Evolutionary conservation across 768 basidiomycete genomes (phyloP), one percentile per base, ranked within the genome.

Genomic region (Asterophora parasitica): DNA sequence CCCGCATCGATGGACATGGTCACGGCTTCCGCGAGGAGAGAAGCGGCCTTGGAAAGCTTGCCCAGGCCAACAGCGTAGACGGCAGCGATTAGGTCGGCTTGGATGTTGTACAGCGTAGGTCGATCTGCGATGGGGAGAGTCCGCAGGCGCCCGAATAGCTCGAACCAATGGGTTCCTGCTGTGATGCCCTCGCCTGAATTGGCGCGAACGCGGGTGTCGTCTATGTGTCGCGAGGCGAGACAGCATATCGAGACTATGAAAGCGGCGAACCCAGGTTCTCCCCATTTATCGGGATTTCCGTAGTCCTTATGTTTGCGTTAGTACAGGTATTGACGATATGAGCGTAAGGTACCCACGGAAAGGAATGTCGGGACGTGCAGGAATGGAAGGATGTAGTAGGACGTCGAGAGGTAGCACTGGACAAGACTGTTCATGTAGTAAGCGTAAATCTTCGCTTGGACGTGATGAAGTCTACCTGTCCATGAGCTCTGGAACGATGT

Each of bases 161-260:
- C 93, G 56, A 94, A 94, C 82, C 90, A 96, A 48, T 88, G 84
- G 5, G 87, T 87, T 16, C 92, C 92, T 19, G 92, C 89, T 26
- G 89, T 88, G n/a, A 85, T 82, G 4, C 90, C 82, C 59, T 95
- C 90, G 48, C 69, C 73, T 1, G 91, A 82, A 59, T 90, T 83
- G 3, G 88, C 78, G 40, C 92, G 82, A 17, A 93, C 91, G 37
- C 92, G 83, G 16, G 85, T 83, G 65, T 95, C 93, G 61, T 96
- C 92, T 54, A 93, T 86, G 63, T 96, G 93, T 34, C 93, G 78
- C 3, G 92, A 94, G 0, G 92, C 85, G 4, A 96, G 76, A 54
- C 92, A 94, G 61, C 92, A 95, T 28, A 94, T 75, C 1, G 92
- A 80, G n/a, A 95, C 90, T 51, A 95, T 89, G 61, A 94, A 93